These are phyloP conservation scores for Corylus americana DNA, from an alignment of 306 rosid genomes.

Conservation along the genomic window DNA sequence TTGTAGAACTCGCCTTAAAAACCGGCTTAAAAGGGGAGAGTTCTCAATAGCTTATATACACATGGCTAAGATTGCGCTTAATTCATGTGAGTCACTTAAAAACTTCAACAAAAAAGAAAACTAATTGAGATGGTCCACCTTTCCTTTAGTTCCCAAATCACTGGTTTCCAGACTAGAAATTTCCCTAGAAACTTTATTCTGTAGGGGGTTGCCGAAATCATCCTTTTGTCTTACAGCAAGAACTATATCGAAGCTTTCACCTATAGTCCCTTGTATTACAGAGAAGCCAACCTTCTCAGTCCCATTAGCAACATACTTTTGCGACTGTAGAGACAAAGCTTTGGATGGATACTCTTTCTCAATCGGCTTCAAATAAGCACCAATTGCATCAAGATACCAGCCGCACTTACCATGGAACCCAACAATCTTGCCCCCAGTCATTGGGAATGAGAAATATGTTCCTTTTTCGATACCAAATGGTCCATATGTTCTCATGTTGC, in stretches of 20 bases:
- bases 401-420: slow-evolving; percentile 84
- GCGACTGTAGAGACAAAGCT: slow-evolving; percentile 37
- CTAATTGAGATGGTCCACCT: slow-evolving; percentile 33
- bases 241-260: slow-evolving; percentile 71
- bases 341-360: slow-evolving; percentile 42
- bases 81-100: too few species aligned
- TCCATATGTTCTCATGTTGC: slow-evolving; percentile 59
- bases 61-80: too few species aligned
- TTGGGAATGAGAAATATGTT: slow-evolving; percentile 57
- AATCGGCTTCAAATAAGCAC: slow-evolving; percentile 61
- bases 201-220: slow-evolving; percentile 38
- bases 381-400: slow-evolving; percentile 82
- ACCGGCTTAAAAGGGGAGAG: too few species aligned
- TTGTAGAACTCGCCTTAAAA: too few species aligned
- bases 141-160: slow-evolving; percentile 35
- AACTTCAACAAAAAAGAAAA: neutral
- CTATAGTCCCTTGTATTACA: slow-evolving; percentile 65
- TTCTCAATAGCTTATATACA: too few species aligned
- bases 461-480: slow-evolving; percentile 68
- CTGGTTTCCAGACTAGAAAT: slow-evolving; percentile 38
- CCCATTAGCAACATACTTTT: slow-evolving; percentile 32
- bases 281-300: slow-evolving; percentile 53
- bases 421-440: slow-evolving; percentile 65
- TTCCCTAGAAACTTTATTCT: slow-evolving; percentile 35
- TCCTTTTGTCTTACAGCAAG: slow-evolving; percentile 79